Base-by-base conservation (phyloP, 768 basidiomycete species). In the Psilocybe sp. region DNA sequence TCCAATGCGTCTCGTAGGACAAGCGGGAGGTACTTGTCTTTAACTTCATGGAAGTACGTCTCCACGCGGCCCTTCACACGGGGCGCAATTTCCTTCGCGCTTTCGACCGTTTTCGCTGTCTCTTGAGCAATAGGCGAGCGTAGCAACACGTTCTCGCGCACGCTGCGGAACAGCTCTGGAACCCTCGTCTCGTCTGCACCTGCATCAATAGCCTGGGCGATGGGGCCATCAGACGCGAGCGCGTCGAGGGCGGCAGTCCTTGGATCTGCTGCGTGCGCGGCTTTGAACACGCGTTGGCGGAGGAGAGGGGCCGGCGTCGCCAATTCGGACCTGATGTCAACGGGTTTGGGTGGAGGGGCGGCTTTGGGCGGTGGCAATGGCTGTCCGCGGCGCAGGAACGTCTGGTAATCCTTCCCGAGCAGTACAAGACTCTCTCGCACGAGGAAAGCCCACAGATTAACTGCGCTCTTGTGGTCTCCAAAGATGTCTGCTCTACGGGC, bases 371-470 rank as follows among this genome's bases (percentile, higher is more conserved):
- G 57, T 0, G 69, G 61, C 1, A 60, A 50, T 11, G 69, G 72
- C 15, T 70, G 68, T 1, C 89, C 89, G n/a, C 79, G 70, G 1
- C 79, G 74, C 2, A 86, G 67, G 42, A 91, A 69, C 0, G 73
- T 68, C 56, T 86, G 86, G 53, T 90, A 90, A 62, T 92, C 87
- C 1, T 69, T 61, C 8, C 87, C 89, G 1, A 92, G 71, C 6
- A 77, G 61, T 9, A 87, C 59, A 2, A 92, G 72, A 7, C 77
- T 72, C 47, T 83, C 80, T 4, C 87, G 76, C 7, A 71, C 70
- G 31, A 90, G 67, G 1, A 73, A 72, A 15, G 69, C 70, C 89
- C 90, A 92, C 8, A 88, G 65, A 45, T 69, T 80, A 0, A 82
- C 84, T 7, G 69, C 73, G 45, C 80, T 79, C 56, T 85, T 86